Conservation (phyloP, 1,284 basidiomycete species). For the Puccinia hordei region DNA sequence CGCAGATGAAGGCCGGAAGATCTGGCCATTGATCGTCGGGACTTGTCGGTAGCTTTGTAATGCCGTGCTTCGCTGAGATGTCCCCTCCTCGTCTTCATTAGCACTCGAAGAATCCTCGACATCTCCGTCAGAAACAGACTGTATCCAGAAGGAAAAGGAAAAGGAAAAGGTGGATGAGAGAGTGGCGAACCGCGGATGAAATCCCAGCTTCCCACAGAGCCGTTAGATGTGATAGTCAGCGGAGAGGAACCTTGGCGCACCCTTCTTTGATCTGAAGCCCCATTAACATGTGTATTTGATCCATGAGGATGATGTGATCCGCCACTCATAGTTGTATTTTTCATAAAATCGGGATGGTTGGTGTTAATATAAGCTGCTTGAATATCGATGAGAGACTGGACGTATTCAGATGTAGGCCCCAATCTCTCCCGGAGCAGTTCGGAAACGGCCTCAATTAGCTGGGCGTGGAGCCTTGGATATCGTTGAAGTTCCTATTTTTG, state of each 20-base stretch:
- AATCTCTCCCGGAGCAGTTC: slow-evolving; percentile 92
- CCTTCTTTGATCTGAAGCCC: slow-evolving; percentile 44
- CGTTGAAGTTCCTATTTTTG: slow-evolving; percentile 86
- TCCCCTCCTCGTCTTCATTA: slow-evolving; percentile 42
- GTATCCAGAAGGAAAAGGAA: slow-evolving; percentile 14
- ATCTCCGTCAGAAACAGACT: slow-evolving; percentile 50
- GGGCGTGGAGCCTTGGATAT: slow-evolving; percentile 89
- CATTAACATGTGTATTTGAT: slow-evolving; percentile 53
- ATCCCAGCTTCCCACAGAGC: slow-evolving; percentile 45
- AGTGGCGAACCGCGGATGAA: slow-evolving; percentile 43
- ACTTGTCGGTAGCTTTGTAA: slow-evolving; percentile 30
- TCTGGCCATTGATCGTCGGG: slow-evolving; percentile 13
- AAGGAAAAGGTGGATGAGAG: slow-evolving; percentile 24
- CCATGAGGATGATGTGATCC: slow-evolving; percentile 59
- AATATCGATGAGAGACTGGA: slow-evolving; percentile 91
- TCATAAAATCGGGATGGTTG: slow-evolving; percentile 87
- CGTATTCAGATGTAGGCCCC: slow-evolving; percentile 93
- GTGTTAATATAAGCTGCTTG: slow-evolving; percentile 99
- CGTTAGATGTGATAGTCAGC: slow-evolving; percentile 36
- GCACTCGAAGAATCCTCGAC: slow-evolving; percentile 48
- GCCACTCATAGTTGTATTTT: slow-evolving; percentile 66
- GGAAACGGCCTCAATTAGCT: slow-evolving; percentile 94
- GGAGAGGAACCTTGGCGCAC: slow-evolving; percentile 48
- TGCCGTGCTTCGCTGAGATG: slow-evolving; percentile 22
- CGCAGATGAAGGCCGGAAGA: slow-evolving; percentile 46